Conservation (phyloP, 2,329 filamentous ascomycete species). For the Trichoderma oligosporum region DNA sequence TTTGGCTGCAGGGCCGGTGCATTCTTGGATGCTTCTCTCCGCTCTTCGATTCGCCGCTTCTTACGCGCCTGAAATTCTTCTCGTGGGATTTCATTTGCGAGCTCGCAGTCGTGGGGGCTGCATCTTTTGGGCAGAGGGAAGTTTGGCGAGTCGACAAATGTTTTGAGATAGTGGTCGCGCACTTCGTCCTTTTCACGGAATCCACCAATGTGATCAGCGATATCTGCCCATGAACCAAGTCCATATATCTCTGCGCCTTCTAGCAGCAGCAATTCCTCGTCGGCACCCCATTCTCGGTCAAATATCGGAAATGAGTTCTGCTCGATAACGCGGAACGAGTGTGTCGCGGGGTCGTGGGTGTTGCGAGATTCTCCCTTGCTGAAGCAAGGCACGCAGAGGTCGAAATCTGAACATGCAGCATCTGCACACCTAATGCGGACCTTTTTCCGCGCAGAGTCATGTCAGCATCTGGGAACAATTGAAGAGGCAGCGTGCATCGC, state of each 20-base stretch:
- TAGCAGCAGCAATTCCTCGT: slow-evolving; percentile 88
- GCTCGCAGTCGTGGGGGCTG: slow-evolving; percentile 72
- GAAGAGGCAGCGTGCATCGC: neutral
- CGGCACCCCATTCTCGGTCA: slow-evolving; percentile 89
- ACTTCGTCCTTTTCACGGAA: slow-evolving; percentile 95
- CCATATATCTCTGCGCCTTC: slow-evolving; percentile 97
- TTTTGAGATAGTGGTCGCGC: slow-evolving; percentile 85
- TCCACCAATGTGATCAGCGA: slow-evolving; percentile 95
- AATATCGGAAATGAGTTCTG: slow-evolving; percentile 98
- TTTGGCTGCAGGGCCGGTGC: slow-evolving; percentile 81
- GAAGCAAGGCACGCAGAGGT: slow-evolving; percentile 95
- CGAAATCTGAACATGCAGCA: slow-evolving; percentile 81
- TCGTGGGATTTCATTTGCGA: slow-evolving; percentile 76
- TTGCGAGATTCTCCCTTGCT: slow-evolving; percentile 74
- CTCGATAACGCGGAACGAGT: slow-evolving; percentile 91
- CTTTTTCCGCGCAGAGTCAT: slow-evolving; percentile 42
- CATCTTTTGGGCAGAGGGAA: slow-evolving; percentile 88
- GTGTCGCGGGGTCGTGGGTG: slow-evolving; percentile 79
- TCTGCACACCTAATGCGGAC: slow-evolving; percentile 93
- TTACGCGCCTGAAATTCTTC: slow-evolving; percentile 92
- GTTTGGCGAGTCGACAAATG: slow-evolving; percentile 75
- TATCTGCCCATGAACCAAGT: slow-evolving; percentile 94
- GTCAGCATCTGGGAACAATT: slow-evolving; percentile 10
- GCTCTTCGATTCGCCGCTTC: slow-evolving; percentile 87
- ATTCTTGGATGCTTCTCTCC: slow-evolving; percentile 81